These are phyloP conservation scores for Papilionanthe hybrid DNA, from an alignment of 116 monocot genomes.

Conservation along the genomic window DNA sequence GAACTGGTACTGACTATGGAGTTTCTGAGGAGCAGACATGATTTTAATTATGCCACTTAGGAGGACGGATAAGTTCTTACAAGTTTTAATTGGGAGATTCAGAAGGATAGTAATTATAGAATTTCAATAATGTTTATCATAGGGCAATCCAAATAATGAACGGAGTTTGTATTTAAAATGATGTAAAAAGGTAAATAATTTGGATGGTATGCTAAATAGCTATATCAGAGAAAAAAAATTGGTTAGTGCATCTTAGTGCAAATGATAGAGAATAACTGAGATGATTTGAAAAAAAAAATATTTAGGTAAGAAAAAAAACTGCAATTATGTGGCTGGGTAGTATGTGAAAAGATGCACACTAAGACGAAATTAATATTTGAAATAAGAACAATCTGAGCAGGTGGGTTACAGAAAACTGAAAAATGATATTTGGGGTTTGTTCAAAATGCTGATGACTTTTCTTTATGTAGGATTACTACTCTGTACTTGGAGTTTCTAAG, in stretches of 20 bases:
- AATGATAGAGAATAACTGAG: neutral
- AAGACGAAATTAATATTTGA: neutral
- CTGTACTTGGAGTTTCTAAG: conserved; percentile 85
- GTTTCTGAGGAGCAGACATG: neutral
- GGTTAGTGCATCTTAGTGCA: neutral
- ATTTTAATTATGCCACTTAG: neutral
- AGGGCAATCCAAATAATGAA: neutral
- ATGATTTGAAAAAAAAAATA: neutral
- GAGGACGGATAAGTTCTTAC: neutral
- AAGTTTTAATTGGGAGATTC: neutral
- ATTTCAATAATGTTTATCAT: too few relatives aligned
- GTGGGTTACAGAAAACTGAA: neutral
- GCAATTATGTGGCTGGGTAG: neutral
- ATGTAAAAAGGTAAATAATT: neutral
- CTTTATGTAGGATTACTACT: conserved; percentile 77
- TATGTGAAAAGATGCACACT: neutral
- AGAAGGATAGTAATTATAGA: neutral
- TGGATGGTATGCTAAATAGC: neutral
- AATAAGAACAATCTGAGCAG: too few relatives aligned
- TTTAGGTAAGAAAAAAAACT: neutral
- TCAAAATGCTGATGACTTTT: conserved; percentile 1
- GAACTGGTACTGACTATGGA: neutral
- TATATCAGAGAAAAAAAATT: neutral
- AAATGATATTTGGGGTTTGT: neutral
- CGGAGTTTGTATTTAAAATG: neutral